Evolutionary conservation across 2,329 filamentous ascomycete genomes (phyloP).

Genomic region (Boeremia exigua): DNA sequence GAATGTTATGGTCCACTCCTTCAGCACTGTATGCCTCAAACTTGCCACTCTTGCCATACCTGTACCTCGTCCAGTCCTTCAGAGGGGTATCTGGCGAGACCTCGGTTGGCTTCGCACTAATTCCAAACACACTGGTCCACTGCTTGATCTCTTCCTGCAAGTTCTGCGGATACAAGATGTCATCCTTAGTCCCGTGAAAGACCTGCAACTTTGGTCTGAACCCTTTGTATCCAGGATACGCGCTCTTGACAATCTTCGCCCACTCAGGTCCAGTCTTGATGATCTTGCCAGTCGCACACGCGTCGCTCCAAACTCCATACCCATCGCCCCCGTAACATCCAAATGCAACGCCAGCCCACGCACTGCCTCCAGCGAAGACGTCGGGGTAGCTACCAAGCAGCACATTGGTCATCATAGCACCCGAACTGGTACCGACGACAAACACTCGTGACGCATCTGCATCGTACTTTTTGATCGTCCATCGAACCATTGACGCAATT

Average conservation of each 20-base stretch:
- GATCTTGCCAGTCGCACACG: constrained; percentile 40
- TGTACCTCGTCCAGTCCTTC: constrained; percentile 38
- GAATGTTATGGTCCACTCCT: constrained; percentile 41
- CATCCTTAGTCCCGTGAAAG: constrained; percentile 38
- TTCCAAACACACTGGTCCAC: constrained; percentile 41
- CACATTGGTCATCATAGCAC: constrained; percentile 47
- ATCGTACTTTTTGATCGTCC: constrained; percentile 36
- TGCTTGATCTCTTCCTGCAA: constrained; percentile 44
- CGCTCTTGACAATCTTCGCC: constrained; percentile 35
- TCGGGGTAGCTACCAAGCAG: constrained; percentile 44
- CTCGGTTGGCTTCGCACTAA: constrained; percentile 29
- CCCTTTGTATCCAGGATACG: constrained; percentile 40
- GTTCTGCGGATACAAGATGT: constrained; percentile 39
- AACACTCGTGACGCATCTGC: constrained; percentile 41
- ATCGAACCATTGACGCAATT: constrained; percentile 42
- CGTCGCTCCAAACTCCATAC: constrained; percentile 41
- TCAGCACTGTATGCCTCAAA: constrained; percentile 43
- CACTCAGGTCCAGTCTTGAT: constrained; percentile 41
- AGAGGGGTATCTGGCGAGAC: constrained; percentile 36
- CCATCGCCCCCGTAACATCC: constrained; percentile 44
- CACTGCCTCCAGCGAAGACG: constrained; percentile 44
- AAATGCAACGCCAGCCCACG: constrained; percentile 44
- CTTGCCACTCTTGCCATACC: constrained; percentile 31
- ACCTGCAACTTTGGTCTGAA: constrained; percentile 43
- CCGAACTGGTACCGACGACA: constrained; percentile 43